These are phyloP conservation scores for Malus hybrid DNA, from an alignment of 331 rosid species.

Conservation along the genomic window DNA sequence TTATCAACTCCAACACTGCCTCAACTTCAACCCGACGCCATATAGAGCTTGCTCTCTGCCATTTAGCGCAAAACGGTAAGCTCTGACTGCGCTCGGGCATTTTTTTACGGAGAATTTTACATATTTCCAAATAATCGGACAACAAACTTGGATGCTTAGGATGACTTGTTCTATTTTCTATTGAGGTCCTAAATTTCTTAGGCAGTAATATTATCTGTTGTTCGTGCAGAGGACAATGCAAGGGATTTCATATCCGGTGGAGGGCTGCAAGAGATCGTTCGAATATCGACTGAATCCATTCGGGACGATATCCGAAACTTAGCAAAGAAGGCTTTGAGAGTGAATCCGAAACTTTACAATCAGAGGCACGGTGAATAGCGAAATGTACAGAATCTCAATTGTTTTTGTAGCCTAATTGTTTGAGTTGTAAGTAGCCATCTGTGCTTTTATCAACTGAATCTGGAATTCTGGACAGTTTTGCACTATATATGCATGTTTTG, in stretches of 20 bases:
- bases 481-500: neutral
- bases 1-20: conserved; percentile 30
- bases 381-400: neutral
- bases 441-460: neutral
- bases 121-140: neutral
- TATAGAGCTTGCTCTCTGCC: conserved; percentile 61
- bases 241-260: conserved; percentile 35
- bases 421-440: neutral
- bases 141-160: neutral
- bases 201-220: neutral
- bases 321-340: conserved; percentile 43
- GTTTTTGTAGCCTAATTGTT: neutral
- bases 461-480: neutral
- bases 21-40: conserved; percentile 54
- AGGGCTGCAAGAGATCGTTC: conserved; percentile 41
- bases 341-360: conserved; percentile 24
- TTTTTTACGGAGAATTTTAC: neutral
- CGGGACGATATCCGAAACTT: conserved; percentile 57
- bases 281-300: conserved; percentile 39
- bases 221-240: conserved; percentile 44
- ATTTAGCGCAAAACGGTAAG: conserved; percentile 62
- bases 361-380: conserved; percentile 19
- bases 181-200: neutral
- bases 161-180: neutral
- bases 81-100: neutral